Percentiles rank a stretch among this genome's conserved stretches.
phyloP scores from a whole-genome alignment of 352 stramenopile genomes.

The Pythium biforme region DNA sequence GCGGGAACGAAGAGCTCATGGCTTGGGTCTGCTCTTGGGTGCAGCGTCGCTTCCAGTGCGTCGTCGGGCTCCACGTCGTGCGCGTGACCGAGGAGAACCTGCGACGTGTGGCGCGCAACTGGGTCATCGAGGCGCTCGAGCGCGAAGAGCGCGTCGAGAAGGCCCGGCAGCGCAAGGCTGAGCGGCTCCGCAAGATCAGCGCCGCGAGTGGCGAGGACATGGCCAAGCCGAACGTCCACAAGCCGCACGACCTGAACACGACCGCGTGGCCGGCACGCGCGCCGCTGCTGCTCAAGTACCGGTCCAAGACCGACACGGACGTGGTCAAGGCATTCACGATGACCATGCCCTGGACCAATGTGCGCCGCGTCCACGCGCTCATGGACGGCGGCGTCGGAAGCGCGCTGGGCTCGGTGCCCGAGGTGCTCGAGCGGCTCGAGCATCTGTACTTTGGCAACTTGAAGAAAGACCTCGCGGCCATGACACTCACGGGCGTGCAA shows the following conservation, averaged over 20 bases:
- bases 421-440: constrained; percentile 23
- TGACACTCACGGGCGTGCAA: constrained; percentile 24
- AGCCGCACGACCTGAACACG: not conserved
- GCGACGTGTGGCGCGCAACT: constrained; percentile 16
- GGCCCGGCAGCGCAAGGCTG: constrained; percentile 1
- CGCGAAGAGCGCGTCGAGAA: constrained; percentile 10
- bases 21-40: constrained; percentile 31
- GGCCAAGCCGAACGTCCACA: not conserved
- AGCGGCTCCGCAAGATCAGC: constrained; percentile 15
- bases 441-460: constrained; percentile 25
- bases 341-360: constrained; percentile 23
- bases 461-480: constrained; percentile 12
- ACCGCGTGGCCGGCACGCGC: not conserved
- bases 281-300: constrained; percentile 24
- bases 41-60: constrained; percentile 36
- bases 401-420: constrained; percentile 14
- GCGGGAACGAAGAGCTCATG: constrained; percentile 34
- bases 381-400: constrained; percentile 18
- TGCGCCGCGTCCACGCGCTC: constrained; percentile 15
- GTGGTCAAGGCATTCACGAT: constrained; percentile 23
- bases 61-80: constrained; percentile 28
- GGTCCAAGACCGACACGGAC: constrained; percentile 1
- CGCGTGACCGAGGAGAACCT: constrained; percentile 26
- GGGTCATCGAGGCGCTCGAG: constrained; percentile 21
- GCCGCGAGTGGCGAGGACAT: constrained; percentile 5